Percentiles rank a stretch among this genome's conserved stretches.
phyloP scores from a whole-genome alignment of 2,329 filamentous ascomycete species.

The Ceratocystis albifundus region DNA sequence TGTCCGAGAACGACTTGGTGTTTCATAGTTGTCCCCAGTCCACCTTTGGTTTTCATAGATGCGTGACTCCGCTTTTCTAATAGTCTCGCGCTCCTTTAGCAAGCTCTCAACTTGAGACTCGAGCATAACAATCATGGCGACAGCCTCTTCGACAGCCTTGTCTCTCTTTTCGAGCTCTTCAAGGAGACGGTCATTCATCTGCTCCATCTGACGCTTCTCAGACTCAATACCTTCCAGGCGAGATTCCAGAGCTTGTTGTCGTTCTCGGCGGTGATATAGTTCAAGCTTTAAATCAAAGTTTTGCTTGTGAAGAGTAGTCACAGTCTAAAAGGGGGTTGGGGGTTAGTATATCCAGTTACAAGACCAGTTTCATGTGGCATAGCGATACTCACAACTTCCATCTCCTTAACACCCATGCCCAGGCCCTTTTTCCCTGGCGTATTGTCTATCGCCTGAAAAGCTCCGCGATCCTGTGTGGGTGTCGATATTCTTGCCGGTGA shows the following conservation, averaged over 20 bases:
- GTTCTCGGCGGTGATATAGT: slow-evolving; percentile 56
- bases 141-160: slow-evolving; percentile 58
- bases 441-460: slow-evolving; percentile 27
- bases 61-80: slow-evolving; percentile 37
- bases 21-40: slow-evolving; percentile 21
- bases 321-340: slow-evolving; percentile 35
- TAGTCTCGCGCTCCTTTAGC: slow-evolving; percentile 42
- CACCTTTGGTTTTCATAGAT: slow-evolving; percentile 21
- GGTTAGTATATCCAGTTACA: slow-evolving; percentile 18
- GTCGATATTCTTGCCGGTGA: slow-evolving; percentile 20
- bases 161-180: slow-evolving; percentile 55
- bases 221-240: slow-evolving; percentile 44
- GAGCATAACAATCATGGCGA: slow-evolving; percentile 54
- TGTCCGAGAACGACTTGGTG: not conserved
- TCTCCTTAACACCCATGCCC: slow-evolving; percentile 51
- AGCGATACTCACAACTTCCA: slow-evolving; percentile 46
- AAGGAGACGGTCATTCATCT: slow-evolving; percentile 48
- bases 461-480: slow-evolving; percentile 17
- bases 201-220: slow-evolving; percentile 43
- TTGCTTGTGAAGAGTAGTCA: slow-evolving; percentile 60
- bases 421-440: slow-evolving; percentile 37
- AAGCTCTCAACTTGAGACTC: slow-evolving; percentile 49
- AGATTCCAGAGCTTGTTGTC: slow-evolving; percentile 48
- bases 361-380: too few species aligned
- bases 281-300: slow-evolving; percentile 69